Evolutionary conservation across 2,329 filamentous ascomycete genomes (phyloP), one percentile per base, ranked within the genome.

Genomic region (Arthroderma uncinatum): DNA sequence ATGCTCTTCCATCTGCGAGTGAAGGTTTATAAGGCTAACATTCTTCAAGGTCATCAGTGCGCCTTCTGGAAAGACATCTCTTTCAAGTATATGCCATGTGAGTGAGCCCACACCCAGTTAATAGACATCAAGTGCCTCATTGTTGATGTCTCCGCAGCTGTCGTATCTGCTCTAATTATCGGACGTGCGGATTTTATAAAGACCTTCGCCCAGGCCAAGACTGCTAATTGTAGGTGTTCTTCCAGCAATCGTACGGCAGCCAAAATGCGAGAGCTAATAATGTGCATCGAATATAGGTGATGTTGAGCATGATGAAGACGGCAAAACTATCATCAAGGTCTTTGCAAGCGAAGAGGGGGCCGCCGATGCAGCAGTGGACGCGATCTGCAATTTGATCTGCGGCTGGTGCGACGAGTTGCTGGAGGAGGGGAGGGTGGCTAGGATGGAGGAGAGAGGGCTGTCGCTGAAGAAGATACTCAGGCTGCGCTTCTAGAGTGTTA

Each of bases 41-140:
- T 53, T 12, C 8, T 50, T 21, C 23, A 33, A 61, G 60, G 54
- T 12, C 60, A 61, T 28, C 36, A 57, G n/a, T 57, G 58, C 14
- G 57, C 56, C 6, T 57, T 56, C 33, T 61, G 60, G 60, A 60
- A 56, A 16, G 57, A 60, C 23, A 61, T 61, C 21, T 61, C 56
- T 14, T 40, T 61, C 7, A 28, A 25, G 1, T 54, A 59, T 16
- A 40, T 61, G 42, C 56, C 58, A 1, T 50, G 60, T 61, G 57
- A 57, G 58, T n/a, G 25, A 53, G 10, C 23, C 8, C 16, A 3
- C 28, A 2, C 50, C 9, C 9, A 23, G 9, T n/a, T 36, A 12
- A 33, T 10, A 40, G 39, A 44, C 16, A 25, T 1, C 5, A 10
- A 40, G 28, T 25, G 16, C 2, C 9, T 30, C n/a, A 21, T 33